Evolutionary conservation across 306 rosid genomes (phyloP).

Genomic region (Sophora flavescens): DNA sequence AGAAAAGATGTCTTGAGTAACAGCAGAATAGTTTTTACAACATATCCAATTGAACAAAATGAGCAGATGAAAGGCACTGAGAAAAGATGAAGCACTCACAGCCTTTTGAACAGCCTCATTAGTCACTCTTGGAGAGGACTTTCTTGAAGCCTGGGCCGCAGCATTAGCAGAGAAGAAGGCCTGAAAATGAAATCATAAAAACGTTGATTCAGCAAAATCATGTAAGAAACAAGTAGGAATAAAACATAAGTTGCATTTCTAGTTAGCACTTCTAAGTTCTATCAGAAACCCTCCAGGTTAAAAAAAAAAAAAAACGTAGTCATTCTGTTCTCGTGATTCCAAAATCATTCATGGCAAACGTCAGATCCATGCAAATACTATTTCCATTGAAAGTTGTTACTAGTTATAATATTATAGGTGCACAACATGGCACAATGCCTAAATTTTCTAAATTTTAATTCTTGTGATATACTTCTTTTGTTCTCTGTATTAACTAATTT

Average conservation of each 20-base stretch:
- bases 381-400: slow-evolving; percentile 10
- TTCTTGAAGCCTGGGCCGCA: slow-evolving; percentile 80
- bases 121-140: slow-evolving; percentile 85
- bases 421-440: neutral
- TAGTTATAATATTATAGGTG: neutral
- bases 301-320: neutral
- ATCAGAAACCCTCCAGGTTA: neutral
- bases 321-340: slow-evolving; percentile 12
- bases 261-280: neutral
- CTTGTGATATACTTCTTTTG: neutral
- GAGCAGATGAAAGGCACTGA: slow-evolving; percentile 22
- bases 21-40: slow-evolving; percentile 1
- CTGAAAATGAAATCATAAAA: slow-evolving; percentile 57
- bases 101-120: slow-evolving; percentile 91
- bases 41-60: slow-evolving; percentile 28
- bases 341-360: neutral
- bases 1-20: slow-evolving; percentile 25
- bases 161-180: slow-evolving; percentile 76
- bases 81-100: slow-evolving; percentile 61
- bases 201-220: slow-evolving; percentile 14
- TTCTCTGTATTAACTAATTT: neutral
- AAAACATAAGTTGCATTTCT: neutral
- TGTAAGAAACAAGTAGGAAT: slow-evolving; percentile 22
- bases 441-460: slow-evolving; percentile 17
- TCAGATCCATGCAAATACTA: neutral